Conservation (phyloP, 108 stramenopile species). For the Chaetoceros tenuissimus region DNA sequence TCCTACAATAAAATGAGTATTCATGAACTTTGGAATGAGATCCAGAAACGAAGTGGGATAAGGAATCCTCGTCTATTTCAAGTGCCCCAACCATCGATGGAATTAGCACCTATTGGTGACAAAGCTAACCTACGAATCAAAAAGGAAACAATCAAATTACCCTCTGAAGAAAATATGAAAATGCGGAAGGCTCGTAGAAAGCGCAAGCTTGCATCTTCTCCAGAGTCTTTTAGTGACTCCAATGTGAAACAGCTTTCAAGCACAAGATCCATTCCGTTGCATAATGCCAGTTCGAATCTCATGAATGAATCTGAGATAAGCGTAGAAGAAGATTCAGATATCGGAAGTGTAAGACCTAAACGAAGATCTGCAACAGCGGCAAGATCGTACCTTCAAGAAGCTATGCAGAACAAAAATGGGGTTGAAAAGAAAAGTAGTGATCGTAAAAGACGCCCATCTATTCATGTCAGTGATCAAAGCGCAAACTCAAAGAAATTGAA, state of each 20-base stretch:
- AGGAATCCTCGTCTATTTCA: slow-evolving; percentile 26
- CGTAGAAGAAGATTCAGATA: background rate
- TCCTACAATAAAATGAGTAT: slow-evolving; percentile 30
- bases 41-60: slow-evolving; percentile 35
- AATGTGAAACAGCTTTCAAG: background rate
- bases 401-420: slow-evolving; percentile 1
- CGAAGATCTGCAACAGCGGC: slow-evolving; percentile 1
- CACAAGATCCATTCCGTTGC: background rate
- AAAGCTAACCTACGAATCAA: slow-evolving; percentile 16
- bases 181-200: background rate
- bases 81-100: slow-evolving; percentile 26
- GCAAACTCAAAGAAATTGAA: background rate
- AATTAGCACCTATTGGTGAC: slow-evolving; percentile 24
- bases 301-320: background rate
- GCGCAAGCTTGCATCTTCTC: background rate
- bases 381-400: background rate
- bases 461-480: too few relatives aligned
- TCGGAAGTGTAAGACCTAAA: background rate
- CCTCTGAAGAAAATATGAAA: background rate
- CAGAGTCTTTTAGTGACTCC: background rate
- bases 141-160: slow-evolving; percentile 4
- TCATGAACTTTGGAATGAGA: slow-evolving; percentile 33
- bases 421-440: background rate
- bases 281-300: background rate
- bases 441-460: background rate